Base-by-base conservation (phyloP, 352 stramenopile species). In the Phytophthora sansomeana region DNA sequence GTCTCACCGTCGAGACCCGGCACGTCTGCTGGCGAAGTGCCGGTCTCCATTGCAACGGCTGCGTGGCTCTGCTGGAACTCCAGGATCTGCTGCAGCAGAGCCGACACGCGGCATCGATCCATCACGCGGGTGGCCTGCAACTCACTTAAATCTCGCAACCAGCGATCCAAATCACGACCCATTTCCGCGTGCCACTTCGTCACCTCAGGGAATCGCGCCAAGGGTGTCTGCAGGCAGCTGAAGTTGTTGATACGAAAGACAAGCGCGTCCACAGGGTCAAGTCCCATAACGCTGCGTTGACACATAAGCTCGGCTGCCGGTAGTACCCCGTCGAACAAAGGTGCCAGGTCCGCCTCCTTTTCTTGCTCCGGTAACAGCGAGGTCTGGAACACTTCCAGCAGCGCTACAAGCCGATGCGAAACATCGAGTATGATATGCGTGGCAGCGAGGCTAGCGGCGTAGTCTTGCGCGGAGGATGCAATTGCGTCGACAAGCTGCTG, bases 181-280 rank as follows among this genome's bases (percentile, higher is more conserved):
- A 90, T 75, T 29, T 50, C 36, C 7, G 35, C 49, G 32, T 69
- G 58, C 80, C 81, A 92, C 47, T 66, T 68, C 0, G 52, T 50
- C 11, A 78, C 81, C 50, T 87, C 79, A 5, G 59, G 60, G 36
- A 89, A 89, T 9, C 66, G 69, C n/a, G 39, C 42, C 1, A 92
- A 60, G 5, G 75, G 68, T 4, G 74, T 75, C 17, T 84, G 78
- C 21, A 93, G 10, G 36, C 83, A 90, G 51, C 77, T 89, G n/a
- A 91, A 65, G 54, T 92, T 90, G 63, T 93, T 91, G 53, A 90
- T 69, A 5, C 75, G 75, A 54, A 93, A 90, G 24, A 93, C 76
- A 36, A 90, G 63, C 13, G 80, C 78, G 29, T 93, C 83, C 11
- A 77, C 63, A 1, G 74, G 41, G 24, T 83, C 75, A 6, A 87